Base-by-base conservation (phyloP, 805 yeast species). In the Metschnikowia noctiluminum region DNA sequence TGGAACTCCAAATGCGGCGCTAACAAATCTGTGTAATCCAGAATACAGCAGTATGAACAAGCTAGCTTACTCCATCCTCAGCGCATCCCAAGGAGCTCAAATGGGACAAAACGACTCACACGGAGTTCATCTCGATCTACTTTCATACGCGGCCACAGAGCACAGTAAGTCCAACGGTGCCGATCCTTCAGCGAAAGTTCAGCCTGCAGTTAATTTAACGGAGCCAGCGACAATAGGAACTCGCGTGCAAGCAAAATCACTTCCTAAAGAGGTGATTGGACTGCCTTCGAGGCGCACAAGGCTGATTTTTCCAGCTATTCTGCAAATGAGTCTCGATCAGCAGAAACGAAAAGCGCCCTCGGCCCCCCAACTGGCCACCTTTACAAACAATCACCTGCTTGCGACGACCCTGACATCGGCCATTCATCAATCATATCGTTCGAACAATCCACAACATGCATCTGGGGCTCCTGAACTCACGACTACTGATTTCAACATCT, bases 1-100 rank as follows among this genome's bases (percentile, higher is more conserved):
- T 46, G 58, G 59, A 31, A 49, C 54, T 28, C 56, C 59, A 6
- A 38, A 31, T 12, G 28, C 16, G 32, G 37, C 26, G 7, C 28
- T 43, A 30, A 42, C 48, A 3, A 46, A 36, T 7, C 32, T 49
- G 28, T 28, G 51, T 28, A 57, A 54, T 40, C 51, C 49, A 39
- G 66, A 62, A 27, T 41, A 48, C 11, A 43, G 45, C 12, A 65
- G 63, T 32, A 51, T 65, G 55, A 62, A 56, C 21, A 52, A 49
- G 21, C 41, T 56, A 32, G 57, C 57, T 6, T 44, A 35, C 21
- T 44, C 49, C 10, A 27, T 50, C 6, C 28, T 47, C 21, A 46
- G 31, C 21, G 28, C 49, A 5, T 21, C 48, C 1, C 42, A 15
- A n/a, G 43, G 43, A 42, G 35, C 16, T 15, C 40, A 42, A 14